Base-by-base conservation (phyloP, 2,329 filamentous ascomycete species). In the Fusarium torreyae region DNA sequence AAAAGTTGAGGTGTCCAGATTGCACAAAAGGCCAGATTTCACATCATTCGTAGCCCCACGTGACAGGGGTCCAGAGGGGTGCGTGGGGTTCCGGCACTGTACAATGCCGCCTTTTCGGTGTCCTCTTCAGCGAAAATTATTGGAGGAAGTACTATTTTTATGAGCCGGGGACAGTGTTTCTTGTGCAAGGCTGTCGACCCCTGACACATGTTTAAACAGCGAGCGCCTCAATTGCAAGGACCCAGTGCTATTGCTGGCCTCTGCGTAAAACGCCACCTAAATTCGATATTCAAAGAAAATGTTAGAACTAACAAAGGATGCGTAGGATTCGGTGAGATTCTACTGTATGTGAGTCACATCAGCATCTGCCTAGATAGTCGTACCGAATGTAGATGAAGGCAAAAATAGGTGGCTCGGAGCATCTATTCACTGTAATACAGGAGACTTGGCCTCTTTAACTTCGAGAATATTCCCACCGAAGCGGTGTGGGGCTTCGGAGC, bases 11-110 rank as follows among this genome's bases (percentile, higher is more conserved):
- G 81, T 84, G 82, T 83, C 81, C 81, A 82, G 74, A 80, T 76
- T 73, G 77, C 74, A 77, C 77, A 81, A 83, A 81, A 84, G 82
- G 82, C 83, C 82, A 84, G 81, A 84, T 84, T 83, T 81, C 82
- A 82, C 76, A 71, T 76, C 68, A 70, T 59, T 67, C 69, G 57
- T 49, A 43, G 69, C 76, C 72, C 71, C 77, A 78, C 75, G 72
- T 77, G 75, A 78, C 77, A 77, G 77, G 77, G 77, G 72, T 74
- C 52, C 9, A 26, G 18, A 49, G 26, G 46, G 40, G 26, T 40
- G n/a, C 17, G n/a, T 44, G 34, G 45, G 36, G 34, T 31, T 44
- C n/a, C 17, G 15, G 52, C 66, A 75, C 72, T 74, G 72, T 74
- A 55, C 22, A 38, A 33, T 51, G 42, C 65, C 67, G 71, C 69